Conservation (phyloP, 2,329 filamentous ascomycete species). For the Helotiales sp. region DNA sequence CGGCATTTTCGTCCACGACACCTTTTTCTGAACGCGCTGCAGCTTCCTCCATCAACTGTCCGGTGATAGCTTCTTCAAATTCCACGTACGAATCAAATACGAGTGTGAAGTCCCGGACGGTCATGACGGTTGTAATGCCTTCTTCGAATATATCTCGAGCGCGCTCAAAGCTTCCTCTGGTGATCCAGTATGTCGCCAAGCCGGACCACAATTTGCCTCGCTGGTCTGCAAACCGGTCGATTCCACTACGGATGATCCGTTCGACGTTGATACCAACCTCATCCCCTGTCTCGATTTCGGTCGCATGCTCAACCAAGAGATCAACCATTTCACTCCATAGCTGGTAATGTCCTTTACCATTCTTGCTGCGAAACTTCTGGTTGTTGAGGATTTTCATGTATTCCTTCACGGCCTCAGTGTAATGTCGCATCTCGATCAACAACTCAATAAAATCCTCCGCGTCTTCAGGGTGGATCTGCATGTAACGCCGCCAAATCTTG, state of each 20-base stretch:
- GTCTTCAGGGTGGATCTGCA: slow-evolving; percentile 95
- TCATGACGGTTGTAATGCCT: slow-evolving; percentile 97
- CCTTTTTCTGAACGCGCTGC: slow-evolving; percentile 78
- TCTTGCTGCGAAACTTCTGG: slow-evolving; percentile 84
- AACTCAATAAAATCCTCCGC: slow-evolving; percentile 94
- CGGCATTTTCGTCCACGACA: slow-evolving; percentile 75
- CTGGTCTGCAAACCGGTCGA: slow-evolving; percentile 88
- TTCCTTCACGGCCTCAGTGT: slow-evolving; percentile 85
- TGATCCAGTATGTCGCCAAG: slow-evolving; percentile 94
- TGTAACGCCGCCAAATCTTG: slow-evolving; percentile 92
- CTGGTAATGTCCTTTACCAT: slow-evolving; percentile 92
- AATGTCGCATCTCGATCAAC: slow-evolving; percentile 75
- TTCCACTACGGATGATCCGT: slow-evolving; percentile 87
- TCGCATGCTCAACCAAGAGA: slow-evolving; percentile 85
- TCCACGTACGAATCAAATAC: slow-evolving; percentile 96
- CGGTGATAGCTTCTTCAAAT: slow-evolving; percentile 95
- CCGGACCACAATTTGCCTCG: slow-evolving; percentile 94
- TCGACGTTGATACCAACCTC: slow-evolving; percentile 88
- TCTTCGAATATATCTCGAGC: slow-evolving; percentile 94
- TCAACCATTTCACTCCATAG: slow-evolving; percentile 99
- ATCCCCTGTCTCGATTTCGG: slow-evolving; percentile 77
- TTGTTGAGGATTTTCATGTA: slow-evolving; percentile 95
- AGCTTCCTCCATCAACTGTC: slow-evolving; percentile 85
- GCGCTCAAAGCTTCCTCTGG: slow-evolving; percentile 86
- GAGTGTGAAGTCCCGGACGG: slow-evolving; percentile 92